Conservation (phyloP, 2,329 filamentous ascomycete species). For the Cordyceps fumosorosea region DNA sequence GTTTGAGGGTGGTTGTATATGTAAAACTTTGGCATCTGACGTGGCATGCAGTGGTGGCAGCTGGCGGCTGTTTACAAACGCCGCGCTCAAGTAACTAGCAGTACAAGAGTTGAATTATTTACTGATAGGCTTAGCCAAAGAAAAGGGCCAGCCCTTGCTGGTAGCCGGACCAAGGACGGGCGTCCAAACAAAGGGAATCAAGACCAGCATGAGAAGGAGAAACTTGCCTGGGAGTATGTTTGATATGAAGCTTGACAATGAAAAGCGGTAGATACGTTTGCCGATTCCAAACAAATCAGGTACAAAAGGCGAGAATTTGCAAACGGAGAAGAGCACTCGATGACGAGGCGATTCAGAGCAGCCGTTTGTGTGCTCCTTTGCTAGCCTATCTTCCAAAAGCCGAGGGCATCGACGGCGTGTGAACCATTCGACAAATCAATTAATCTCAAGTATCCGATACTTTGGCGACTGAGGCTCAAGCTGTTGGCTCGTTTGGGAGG, state of each 20-base stretch:
- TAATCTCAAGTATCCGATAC: not conserved
- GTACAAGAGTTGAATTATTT: not conserved
- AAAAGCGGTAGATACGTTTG: not conserved
- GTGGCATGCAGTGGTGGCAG: not conserved
- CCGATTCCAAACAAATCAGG: not conserved
- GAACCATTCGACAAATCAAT: not conserved
- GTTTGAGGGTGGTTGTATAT: not conserved
- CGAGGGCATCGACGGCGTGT: not conserved
- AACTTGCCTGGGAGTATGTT: not conserved
- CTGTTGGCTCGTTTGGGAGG: not conserved
- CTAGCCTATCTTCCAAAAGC: not conserved
- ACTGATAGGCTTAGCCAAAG: no score
- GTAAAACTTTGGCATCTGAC: no score
- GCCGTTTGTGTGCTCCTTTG: not conserved
- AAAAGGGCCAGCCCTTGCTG: not conserved
- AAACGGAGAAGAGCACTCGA: not conserved
- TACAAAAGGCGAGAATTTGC: not conserved
- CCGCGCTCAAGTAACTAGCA: not conserved
- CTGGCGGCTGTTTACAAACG: conserved; percentile 1
- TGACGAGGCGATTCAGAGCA: not conserved
- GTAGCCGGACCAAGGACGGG: no score
- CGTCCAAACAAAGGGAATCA: not conserved
- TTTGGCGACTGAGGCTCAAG: not conserved
- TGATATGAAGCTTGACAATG: not conserved
- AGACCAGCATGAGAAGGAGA: not conserved